These are phyloP conservation scores for Citrus maxima DNA, from an alignment of 345 rosid species.

Conservation along the genomic window DNA sequence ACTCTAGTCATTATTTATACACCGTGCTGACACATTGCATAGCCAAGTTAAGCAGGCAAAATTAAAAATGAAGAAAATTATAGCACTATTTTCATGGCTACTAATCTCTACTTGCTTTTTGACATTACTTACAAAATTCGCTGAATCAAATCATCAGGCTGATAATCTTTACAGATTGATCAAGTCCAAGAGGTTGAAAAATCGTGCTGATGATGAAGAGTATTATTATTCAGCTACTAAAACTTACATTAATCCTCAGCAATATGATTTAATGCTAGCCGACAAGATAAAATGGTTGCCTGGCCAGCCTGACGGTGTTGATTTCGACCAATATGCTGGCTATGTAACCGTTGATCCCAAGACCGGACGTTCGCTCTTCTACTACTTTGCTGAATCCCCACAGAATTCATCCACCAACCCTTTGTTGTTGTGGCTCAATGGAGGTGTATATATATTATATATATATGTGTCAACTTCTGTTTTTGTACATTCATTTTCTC, in stretches of 20 bases:
- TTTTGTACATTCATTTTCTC: constrained; percentile 16
- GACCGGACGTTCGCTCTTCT: constrained; percentile 26
- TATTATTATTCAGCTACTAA: too few species aligned
- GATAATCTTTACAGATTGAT: background rate
- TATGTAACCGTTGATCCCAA: constrained; percentile 23
- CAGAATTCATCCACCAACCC: constrained; percentile 37
- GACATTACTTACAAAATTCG: too few species aligned
- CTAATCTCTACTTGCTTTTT: background rate
- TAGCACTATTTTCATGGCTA: background rate
- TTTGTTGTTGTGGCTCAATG: constrained; percentile 27
- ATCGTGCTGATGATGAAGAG: too few species aligned
- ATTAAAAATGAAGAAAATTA: background rate
- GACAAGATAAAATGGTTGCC: constrained; percentile 26
- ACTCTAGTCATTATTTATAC: background rate
- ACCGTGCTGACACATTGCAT: background rate
- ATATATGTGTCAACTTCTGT: constrained; percentile 9
- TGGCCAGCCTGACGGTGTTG: constrained; percentile 19
- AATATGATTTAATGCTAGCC: constrained; percentile 18
- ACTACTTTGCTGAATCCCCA: constrained; percentile 40
- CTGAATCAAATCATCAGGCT: background rate
- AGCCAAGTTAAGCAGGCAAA: background rate
- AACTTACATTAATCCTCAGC: constrained; percentile 19
- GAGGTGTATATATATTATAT: background rate
- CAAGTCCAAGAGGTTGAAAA: background rate
- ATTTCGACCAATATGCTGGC: constrained; percentile 23